phyloP scores from a whole-genome alignment of 1,139 yeast genomes.

The Hyphopichia pseudoburtonii region DNA sequence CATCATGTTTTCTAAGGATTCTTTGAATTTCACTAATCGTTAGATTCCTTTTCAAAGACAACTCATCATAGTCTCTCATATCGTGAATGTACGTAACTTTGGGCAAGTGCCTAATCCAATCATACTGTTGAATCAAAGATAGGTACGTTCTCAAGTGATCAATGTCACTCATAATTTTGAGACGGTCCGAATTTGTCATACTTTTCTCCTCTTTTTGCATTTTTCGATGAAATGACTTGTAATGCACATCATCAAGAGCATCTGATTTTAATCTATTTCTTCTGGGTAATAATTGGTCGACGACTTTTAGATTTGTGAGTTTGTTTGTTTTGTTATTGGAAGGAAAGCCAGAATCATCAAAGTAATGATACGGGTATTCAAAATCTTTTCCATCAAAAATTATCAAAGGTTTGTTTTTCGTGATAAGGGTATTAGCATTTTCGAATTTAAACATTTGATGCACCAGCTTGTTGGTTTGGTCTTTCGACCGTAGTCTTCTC shows the following conservation, averaged over 20 bases:
- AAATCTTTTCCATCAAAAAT: background rate
- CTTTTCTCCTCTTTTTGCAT: constrained; percentile 69
- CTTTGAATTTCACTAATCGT: constrained; percentile 52
- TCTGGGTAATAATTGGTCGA: constrained; percentile 18
- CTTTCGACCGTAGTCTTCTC: constrained; percentile 24
- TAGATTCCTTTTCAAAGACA: constrained; percentile 46
- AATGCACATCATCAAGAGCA: constrained; percentile 46
- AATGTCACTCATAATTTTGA: constrained; percentile 49
- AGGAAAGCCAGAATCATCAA: constrained; percentile 11
- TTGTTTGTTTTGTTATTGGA: constrained; percentile 7
- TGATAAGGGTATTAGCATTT: constrained; percentile 12
- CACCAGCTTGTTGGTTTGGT: constrained; percentile 4
- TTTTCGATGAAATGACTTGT: constrained; percentile 51
- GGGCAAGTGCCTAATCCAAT: constrained; percentile 56
- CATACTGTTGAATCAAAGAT: constrained; percentile 46
- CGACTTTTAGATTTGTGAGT: constrained; percentile 7
- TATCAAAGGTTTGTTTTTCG: constrained; percentile 8
- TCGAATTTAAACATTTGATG: constrained; percentile 16
- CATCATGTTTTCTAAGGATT: constrained; percentile 48
- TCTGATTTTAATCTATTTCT: constrained; percentile 29
- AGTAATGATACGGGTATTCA: constrained; percentile 11
- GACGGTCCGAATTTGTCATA: constrained; percentile 59
- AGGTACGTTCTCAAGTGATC: constrained; percentile 49
- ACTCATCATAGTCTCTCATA: constrained; percentile 45
- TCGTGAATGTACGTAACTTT: constrained; percentile 55